Percentiles rank a stretch among this genome's conserved stretches.
These are phyloP conservation scores for Cutaneotrichosporon sp. DNA, from an alignment of 1,284 basidiomycete genomes.

Conservation along the genomic window DNA sequence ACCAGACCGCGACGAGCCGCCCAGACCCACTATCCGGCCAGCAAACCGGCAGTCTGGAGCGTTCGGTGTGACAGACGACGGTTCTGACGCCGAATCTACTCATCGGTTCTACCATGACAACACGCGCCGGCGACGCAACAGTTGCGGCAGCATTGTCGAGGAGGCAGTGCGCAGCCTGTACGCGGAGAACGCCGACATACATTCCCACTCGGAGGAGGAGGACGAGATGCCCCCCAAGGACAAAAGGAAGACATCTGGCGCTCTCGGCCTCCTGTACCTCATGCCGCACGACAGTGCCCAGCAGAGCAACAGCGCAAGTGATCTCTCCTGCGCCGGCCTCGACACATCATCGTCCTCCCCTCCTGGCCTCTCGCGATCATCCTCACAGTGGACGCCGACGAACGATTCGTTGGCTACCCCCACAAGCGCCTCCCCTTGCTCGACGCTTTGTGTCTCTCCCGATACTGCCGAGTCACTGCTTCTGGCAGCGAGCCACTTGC, in stretches of 20 bases:
- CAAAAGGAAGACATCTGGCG: background rate
- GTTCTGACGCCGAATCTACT: slow-evolving; percentile 19
- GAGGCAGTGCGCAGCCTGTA: slow-evolving; percentile 19
- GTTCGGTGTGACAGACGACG: slow-evolving; percentile 41
- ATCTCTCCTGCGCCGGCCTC: background rate
- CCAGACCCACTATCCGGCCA: background rate
- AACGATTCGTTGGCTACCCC: background rate
- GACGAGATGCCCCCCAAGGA: background rate
- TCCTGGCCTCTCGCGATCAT: slow-evolving; percentile 19
- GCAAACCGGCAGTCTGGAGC: slow-evolving; percentile 35
- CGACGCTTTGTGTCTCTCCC: background rate
- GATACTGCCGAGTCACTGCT: slow-evolving; percentile 19
- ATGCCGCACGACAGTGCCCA: background rate
- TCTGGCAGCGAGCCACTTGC: slow-evolving; percentile 37
- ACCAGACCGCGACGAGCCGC: background rate
- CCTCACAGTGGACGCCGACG: slow-evolving; percentile 15
- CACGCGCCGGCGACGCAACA: slow-evolving; percentile 9
- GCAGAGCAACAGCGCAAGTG: background rate
- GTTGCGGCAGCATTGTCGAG: slow-evolving; percentile 18
- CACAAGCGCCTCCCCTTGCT: slow-evolving; percentile 17
- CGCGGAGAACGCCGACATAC: slow-evolving; percentile 26
- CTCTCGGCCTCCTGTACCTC: background rate
- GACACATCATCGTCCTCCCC: background rate
- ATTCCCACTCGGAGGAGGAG: background rate
- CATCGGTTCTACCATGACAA: background rate